Evolutionary conservation across 352 stramenopile genomes (phyloP).

Genomic region (Pythium sukuiense): DNA sequence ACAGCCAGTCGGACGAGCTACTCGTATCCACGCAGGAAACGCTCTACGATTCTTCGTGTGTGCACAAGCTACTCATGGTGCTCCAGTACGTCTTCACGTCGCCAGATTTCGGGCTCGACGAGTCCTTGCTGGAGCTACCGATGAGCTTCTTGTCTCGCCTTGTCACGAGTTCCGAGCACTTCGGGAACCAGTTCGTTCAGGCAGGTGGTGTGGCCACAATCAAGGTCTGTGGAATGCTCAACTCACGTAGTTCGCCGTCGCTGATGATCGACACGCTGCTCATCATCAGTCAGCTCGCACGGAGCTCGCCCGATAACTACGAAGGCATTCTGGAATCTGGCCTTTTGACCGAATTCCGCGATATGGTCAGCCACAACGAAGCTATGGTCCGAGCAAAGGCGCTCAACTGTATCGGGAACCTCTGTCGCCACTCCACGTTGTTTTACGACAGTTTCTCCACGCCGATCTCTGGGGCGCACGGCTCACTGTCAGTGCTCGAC

Average conservation of each 20-base stretch:
- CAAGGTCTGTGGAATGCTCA: conserved; percentile 67
- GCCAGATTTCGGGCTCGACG: conserved; percentile 51
- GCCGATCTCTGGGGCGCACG: conserved; percentile 8
- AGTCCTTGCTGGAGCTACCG: conserved; percentile 61
- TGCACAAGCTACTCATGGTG: conserved; percentile 64
- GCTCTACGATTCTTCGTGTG: conserved; percentile 66
- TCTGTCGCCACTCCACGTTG: conserved; percentile 88
- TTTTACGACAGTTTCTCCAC: conserved; percentile 81
- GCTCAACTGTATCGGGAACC: conserved; percentile 92
- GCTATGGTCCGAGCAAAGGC: conserved; percentile 83
- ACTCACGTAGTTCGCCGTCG: conserved; percentile 42
- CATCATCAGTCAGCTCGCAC: conserved; percentile 87
- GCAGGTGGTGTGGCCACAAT: conserved; percentile 65
- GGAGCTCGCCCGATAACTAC: conserved; percentile 77
- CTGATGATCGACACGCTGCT: conserved; percentile 81
- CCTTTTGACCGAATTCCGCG: conserved; percentile 53
- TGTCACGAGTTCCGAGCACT: conserved; percentile 83
- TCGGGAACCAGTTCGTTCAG: conserved; percentile 77
- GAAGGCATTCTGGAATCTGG: conserved; percentile 50
- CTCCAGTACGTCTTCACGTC: conserved; percentile 64
- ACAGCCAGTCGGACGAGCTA: conserved; percentile 62
- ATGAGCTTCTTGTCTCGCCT: conserved; percentile 84
- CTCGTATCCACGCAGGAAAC: conserved; percentile 69
- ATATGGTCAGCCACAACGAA: conserved; percentile 61
- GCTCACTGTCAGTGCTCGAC: conserved; percentile 46